Percentiles rank a stretch among this genome's conserved stretches.
These are phyloP conservation scores for Chamaecyparis obtusa DNA, from an alignment of 75 land plant genomes.

Conservation along the genomic window DNA sequence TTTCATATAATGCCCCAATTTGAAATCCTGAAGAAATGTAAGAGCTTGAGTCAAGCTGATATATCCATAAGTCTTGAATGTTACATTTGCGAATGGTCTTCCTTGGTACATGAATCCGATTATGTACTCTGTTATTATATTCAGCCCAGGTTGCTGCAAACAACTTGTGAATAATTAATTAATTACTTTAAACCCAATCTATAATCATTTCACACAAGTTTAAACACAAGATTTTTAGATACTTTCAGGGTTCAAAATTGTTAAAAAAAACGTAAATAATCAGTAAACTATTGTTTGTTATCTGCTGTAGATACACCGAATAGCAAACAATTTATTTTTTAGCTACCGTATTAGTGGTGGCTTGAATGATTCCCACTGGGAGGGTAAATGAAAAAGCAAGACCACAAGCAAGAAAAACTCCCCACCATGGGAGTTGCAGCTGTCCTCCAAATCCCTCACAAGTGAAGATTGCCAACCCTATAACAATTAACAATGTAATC, in stretches of 20 bases:
- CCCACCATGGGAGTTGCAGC: conserved; percentile 72
- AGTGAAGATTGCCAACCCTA: conserved; percentile 22
- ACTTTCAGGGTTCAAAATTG: too few relatives aligned
- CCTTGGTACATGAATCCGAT: conserved; percentile 59
- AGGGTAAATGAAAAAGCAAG: conserved; percentile 56
- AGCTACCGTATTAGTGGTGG: conserved; percentile 64
- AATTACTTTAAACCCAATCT: too few relatives aligned
- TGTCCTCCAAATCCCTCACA: conserved; percentile 42
- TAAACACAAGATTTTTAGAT: too few relatives aligned
- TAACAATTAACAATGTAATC: conserved; percentile 9
- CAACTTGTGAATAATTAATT: not conserved
- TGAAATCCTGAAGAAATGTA: conserved; percentile 49
- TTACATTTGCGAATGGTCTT: conserved; percentile 61
- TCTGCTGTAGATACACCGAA: too few relatives aligned
- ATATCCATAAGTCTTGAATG: conserved; percentile 63
- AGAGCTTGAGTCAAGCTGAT: conserved; percentile 56
- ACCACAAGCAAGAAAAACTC: conserved; percentile 47
- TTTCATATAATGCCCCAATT: conserved; percentile 74
- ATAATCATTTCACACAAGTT: too few relatives aligned
- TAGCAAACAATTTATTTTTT: not conserved
- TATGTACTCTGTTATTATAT: conserved; percentile 60
- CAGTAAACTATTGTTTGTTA: too few relatives aligned
- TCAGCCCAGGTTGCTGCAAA: conserved; percentile 45
- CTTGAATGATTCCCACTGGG: conserved; percentile 60
- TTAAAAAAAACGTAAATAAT: too few relatives aligned